Conservation (phyloP, 257 asterid species). For the Solanum virginianum region DNA sequence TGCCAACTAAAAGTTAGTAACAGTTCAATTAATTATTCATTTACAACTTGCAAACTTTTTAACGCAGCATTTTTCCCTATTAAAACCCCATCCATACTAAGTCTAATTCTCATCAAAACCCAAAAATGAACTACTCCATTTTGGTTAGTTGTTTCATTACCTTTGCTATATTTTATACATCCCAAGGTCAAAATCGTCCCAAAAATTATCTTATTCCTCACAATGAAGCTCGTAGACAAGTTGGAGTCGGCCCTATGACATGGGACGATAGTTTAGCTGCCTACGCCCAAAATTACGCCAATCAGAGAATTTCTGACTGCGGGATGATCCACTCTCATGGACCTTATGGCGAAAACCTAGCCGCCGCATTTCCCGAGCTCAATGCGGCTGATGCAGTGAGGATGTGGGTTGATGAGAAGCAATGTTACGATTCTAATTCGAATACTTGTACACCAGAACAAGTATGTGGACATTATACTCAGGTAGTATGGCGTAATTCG, state of each 20-base stretch:
- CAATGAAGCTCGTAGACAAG: conserved; percentile 18
- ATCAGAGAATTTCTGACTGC: conserved; percentile 20
- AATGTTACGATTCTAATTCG: background rate
- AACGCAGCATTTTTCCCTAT: background rate
- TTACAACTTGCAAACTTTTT: background rate
- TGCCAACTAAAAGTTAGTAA: background rate
- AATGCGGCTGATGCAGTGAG: conserved; percentile 16
- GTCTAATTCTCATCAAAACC: background rate
- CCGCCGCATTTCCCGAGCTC: conserved; percentile 17
- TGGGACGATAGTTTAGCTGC: conserved; percentile 24
- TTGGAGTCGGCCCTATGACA: conserved; percentile 20
- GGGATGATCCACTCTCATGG: conserved; percentile 23
- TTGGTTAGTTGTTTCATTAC: background rate
- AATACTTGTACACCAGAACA: conserved; percentile 14
- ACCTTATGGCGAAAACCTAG: conserved; percentile 44
- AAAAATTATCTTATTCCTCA: conserved; percentile 20
- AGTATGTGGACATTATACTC: conserved; percentile 42
- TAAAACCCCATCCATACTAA: background rate
- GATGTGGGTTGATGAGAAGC: conserved; percentile 35
- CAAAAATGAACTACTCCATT: background rate
- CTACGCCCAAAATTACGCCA: conserved; percentile 28
- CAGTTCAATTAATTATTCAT: background rate
- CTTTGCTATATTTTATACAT: background rate
- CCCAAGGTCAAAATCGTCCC: conserved; percentile 9
- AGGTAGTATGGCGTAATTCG: conserved; percentile 38